Evolutionary conservation across 345 rosid genomes (phyloP).

Genomic region (Litchi chinensis): DNA sequence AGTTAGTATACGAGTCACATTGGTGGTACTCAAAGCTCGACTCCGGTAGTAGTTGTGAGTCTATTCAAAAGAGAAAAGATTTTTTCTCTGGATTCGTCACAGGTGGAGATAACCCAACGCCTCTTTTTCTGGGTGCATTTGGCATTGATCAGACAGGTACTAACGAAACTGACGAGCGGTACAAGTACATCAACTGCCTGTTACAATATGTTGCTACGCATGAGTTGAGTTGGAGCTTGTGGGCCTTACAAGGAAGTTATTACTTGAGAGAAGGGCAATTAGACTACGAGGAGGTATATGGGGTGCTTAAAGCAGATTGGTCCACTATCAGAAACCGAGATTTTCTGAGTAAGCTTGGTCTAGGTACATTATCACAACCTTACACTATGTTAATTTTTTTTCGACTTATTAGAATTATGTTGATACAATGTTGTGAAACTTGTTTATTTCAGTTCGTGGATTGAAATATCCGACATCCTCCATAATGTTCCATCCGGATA

Average conservation of each 20-base stretch:
- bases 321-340: constrained; percentile 24
- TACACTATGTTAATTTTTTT: no score
- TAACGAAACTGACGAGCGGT: constrained; percentile 19
- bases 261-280: constrained; percentile 31
- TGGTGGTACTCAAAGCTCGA: constrained; percentile 36
- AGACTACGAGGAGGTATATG: constrained; percentile 35
- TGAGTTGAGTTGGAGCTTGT: constrained; percentile 48
- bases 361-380: no score
- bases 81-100: constrained; percentile 13
- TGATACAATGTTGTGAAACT: no score
- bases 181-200: constrained; percentile 39
- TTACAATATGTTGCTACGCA: constrained; percentile 35
- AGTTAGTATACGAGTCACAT: constrained; percentile 43
- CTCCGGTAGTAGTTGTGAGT: constrained; percentile 16
- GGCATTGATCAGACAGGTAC: constrained; percentile 38
- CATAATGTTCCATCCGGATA: not conserved
- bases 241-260: constrained; percentile 51
- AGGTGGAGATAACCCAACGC: constrained; percentile 13
- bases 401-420: no score
- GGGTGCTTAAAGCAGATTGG: constrained; percentile 39
- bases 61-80: not conserved
- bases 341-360: constrained; percentile 29
- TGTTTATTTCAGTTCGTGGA: no score
- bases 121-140: constrained; percentile 46
- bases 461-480: constrained; percentile 6